Evolutionary conservation across 805 yeast species (phyloP), one percentile per base, ranked within the genome.

Genomic region (Candida germanica): DNA sequence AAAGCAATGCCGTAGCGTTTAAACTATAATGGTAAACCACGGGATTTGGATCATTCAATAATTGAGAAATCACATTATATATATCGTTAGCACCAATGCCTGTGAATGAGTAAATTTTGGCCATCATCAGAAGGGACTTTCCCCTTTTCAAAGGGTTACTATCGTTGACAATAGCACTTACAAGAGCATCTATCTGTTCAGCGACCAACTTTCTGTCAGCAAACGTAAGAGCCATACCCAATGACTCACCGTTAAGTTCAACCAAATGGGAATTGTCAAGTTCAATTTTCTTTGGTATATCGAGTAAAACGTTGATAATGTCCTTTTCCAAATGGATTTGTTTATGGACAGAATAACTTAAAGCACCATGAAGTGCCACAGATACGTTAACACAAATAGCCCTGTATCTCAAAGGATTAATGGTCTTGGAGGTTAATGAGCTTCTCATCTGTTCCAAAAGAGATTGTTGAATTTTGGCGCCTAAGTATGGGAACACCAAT

Each of bases 11-110:
- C 2, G 74, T 58, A 0, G 93, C 74, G 31, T 73, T 73, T 47
- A 88, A 54, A 1, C 91, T 70, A 71, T 88, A 82, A 36, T 76
- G 71, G 53, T 86, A 89, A 12, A 93, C 88, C 1, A 77, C 63
- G 0, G 96, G 96, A 53, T 89, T 91, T 0, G 96, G 89, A 56
- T 91, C 98, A 14, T 62, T 62, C 3, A 80, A 56, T 19, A 91
- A 65, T 11, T 84, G 79, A 25, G 71, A 56, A 2, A 80, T 51
- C 4, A 87, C 77, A 23, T 78, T 79, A 38, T 72, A 65, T 3
- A 82, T 72, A 3, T 73, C 64, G 20, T 36, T 46, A 31, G 59
- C 61, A 1, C 64, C 66, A 13, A 39, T 15, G n/a, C 53, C 56
- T 3, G 60, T 51, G 29, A 48, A 32, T 24, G 52, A 42, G 39